phyloP scores from a whole-genome alignment of 176 grass and related monocot genomes.

The Saccharum officinarum region DNA sequence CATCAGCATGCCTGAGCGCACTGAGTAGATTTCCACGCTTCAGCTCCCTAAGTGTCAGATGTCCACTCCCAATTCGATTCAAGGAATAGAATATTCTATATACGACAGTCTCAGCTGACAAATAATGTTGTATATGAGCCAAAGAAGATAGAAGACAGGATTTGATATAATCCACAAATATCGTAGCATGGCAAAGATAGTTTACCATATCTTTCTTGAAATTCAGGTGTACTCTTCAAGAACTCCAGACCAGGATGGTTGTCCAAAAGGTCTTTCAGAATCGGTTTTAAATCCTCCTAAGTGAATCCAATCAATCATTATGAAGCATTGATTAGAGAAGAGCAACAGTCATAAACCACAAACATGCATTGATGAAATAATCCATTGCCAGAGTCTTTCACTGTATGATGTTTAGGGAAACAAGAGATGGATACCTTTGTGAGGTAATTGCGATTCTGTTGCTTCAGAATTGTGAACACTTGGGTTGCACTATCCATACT shows the following conservation, averaged over 20 bases:
- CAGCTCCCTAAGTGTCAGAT: constrained; percentile 81
- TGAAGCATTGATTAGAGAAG: constrained; percentile 26
- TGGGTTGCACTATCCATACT: constrained; percentile 75
- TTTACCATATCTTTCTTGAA: constrained; percentile 99
- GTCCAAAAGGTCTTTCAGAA: constrained; percentile 90
- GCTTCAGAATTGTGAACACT: constrained; percentile 86
- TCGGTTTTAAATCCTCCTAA: constrained; percentile 90
- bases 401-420: constrained; percentile 8
- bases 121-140: constrained; percentile 53
- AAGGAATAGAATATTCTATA: constrained; percentile 96
- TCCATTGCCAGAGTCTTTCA: constrained; percentile 26
- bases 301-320: constrained; percentile 46
- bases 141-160: constrained; percentile 9
- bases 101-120: constrained; percentile 92
- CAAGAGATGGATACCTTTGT: constrained; percentile 61
- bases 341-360: constrained; percentile 13
- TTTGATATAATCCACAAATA: constrained; percentile 23
- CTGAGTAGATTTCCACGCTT: constrained; percentile 93
- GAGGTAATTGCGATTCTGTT: constrained; percentile 58
- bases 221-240: constrained; percentile 91
- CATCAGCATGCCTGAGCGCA: constrained; percentile 81
- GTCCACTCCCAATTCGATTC: constrained; percentile 86
- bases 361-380: background rate
- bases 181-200: background rate
- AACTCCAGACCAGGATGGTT: constrained; percentile 94